Evolutionary conservation across 257 asterid species (phyloP).

Genomic region (Solanum medicagineum): DNA sequence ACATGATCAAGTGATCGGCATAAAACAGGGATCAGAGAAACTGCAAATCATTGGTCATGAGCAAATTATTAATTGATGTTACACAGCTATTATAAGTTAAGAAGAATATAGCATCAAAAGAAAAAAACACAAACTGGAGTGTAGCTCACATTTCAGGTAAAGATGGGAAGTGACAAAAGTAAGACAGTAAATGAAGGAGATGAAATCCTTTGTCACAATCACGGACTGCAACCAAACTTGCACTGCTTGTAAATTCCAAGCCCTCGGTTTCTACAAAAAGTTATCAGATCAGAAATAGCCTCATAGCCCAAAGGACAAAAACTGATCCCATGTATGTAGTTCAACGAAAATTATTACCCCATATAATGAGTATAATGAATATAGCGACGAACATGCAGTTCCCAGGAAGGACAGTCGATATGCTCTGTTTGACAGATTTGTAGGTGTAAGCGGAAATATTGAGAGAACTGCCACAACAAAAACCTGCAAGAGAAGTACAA

Average conservation of each 20-base stretch:
- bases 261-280: slow-evolving; percentile 83
- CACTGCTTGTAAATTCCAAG: slow-evolving; percentile 85
- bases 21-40: slow-evolving; percentile 73
- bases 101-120: background rate
- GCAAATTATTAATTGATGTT: background rate
- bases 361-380: slow-evolving; percentile 60
- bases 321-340: background rate
- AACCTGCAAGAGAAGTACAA: slow-evolving; percentile 35
- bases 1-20: slow-evolving; percentile 72
- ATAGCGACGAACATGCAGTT: slow-evolving; percentile 67
- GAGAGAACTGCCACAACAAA: slow-evolving; percentile 72
- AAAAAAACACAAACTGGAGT: background rate
- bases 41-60: slow-evolving; percentile 29
- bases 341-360: slow-evolving; percentile 52
- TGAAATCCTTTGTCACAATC: slow-evolving; percentile 66
- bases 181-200: slow-evolving; percentile 74
- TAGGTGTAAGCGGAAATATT: slow-evolving; percentile 62
- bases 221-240: slow-evolving; percentile 86
- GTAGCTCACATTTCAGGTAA: slow-evolving; percentile 70
- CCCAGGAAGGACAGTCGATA: slow-evolving; percentile 75
- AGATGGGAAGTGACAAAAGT: slow-evolving; percentile 63
- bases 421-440: slow-evolving; percentile 62
- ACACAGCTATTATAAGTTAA: background rate
- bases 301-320: background rate
- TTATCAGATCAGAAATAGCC: background rate